Evolutionary conservation across 768 basidiomycete genomes (phyloP), one percentile per base, ranked within the genome.

Genomic region (Lactarius vividus): DNA sequence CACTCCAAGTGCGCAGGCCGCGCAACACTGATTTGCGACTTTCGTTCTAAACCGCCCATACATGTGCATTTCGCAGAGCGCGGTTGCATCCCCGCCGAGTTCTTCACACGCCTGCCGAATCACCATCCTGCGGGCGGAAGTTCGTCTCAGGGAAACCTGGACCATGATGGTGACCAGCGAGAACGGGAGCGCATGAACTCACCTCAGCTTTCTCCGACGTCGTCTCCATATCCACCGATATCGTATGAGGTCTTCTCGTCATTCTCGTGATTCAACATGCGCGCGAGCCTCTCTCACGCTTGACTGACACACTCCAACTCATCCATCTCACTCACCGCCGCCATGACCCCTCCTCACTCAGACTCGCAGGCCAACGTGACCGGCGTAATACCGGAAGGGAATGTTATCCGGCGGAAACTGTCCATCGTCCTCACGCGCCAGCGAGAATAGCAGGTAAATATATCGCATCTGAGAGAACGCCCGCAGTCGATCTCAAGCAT

Each of bases 61-160:
- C 90, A 90, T 68, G 89, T 89, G 0, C 88, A 91, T 67, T 89
- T 91, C 71, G 89, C 90, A 23, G 88, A 88, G 75, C 83, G 83
- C 66, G 85, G 85, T 10, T 84, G 81, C 69, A 85, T 81, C 68
- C 79, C 87, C 4, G 84, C 82, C 69, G 78, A 77, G 26, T 84
- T 86, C 66, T 80, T 82, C 40, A 83, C 83, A 63, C 83, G 84
- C 31, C 74, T 80, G 44, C 86, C 87, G 40, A 77, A 39, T 5
- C 15, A 39, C 39, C 39, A 76, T 28, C 28, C 60, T 5, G 15
- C 63, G 16, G n/a, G 63, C n/a, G 63, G 67, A 20, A 57, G 52
- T 55, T 69, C 69, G 3, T 70, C 67, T 35, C 64, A 52, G 9
- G 62, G 63, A 18, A 70, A 64, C 46, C 35, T 69, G 9, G 67